Conservation (phyloP, 2,329 filamentous ascomycete species). For the Epichloe sibirici region DNA sequence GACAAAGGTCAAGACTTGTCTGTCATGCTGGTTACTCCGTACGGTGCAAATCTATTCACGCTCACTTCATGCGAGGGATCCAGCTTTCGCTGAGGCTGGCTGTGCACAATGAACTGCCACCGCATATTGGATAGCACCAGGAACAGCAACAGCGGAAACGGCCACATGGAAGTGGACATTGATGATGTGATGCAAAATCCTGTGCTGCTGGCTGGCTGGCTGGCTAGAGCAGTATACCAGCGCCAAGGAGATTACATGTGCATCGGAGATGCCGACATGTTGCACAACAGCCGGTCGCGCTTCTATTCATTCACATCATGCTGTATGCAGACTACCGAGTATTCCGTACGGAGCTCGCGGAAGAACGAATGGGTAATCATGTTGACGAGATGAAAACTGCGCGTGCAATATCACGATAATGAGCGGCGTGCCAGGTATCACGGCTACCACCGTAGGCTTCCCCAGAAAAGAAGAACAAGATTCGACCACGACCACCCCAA, state of each 20-base stretch:
- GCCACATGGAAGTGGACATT: no score
- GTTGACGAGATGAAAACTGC: neutral
- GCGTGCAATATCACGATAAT: neutral
- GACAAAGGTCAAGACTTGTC: no score
- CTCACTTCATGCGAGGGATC: no score
- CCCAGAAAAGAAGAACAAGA: neutral
- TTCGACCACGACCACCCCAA: neutral
- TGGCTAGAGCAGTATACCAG: neutral
- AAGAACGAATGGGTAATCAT: neutral
- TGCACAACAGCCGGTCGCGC: neutral
- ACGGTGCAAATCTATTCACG: no score
- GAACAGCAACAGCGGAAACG: no score
- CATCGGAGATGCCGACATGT: neutral
- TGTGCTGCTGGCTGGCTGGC: neutral
- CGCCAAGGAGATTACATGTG: neutral
- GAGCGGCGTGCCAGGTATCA: no score
- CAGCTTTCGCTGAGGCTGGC: no score
- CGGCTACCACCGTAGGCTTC: neutral
- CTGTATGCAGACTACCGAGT: neutral
- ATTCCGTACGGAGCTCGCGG: neutral
- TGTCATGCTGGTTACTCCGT: no score
- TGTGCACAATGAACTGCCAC: no score
- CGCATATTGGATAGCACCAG: no score
- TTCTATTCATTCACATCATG: neutral
- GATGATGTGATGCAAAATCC: no score